Percentiles rank a stretch among this genome's conserved stretches.
Evolutionary conservation across 1,284 basidiomycete genomes (phyloP).

Genomic region (Schizophyllum commune): DNA sequence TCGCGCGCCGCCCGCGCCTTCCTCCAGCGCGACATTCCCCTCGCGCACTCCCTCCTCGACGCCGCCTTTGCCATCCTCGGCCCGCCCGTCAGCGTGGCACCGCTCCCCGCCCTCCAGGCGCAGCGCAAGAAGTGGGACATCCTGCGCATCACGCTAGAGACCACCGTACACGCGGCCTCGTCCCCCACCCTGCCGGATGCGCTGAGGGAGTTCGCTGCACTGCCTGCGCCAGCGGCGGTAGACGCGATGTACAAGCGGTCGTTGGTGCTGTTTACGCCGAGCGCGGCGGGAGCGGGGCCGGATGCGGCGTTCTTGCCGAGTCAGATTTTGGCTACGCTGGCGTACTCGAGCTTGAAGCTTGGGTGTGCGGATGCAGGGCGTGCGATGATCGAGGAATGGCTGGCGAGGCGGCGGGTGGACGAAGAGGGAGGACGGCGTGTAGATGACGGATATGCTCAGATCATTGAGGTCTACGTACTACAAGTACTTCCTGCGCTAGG

Average conservation of each 20-base stretch:
- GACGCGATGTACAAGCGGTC: constrained; percentile 55
- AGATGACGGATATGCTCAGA: constrained; percentile 56
- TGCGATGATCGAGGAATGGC: constrained; percentile 68
- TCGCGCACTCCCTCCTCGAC: constrained; percentile 55
- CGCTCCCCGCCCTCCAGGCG: constrained; percentile 41
- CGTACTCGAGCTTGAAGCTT: constrained; percentile 61
- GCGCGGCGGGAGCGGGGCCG: constrained; percentile 19
- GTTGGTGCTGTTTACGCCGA: constrained; percentile 55
- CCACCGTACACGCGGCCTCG: constrained; percentile 57
- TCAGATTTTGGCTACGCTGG: constrained; percentile 59
- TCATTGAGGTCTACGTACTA: constrained; percentile 67
- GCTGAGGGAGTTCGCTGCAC: constrained; percentile 42
- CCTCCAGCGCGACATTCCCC: constrained; percentile 56
- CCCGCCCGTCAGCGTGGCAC: constrained; percentile 32
- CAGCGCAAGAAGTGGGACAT: constrained; percentile 73
- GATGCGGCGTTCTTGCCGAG: constrained; percentile 56
- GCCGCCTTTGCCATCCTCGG: constrained; percentile 60
- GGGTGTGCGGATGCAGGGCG: constrained; percentile 53
- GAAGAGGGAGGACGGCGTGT: constrained; percentile 23
- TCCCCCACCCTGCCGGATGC: constrained; percentile 39
- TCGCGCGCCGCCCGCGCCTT: constrained; percentile 69
- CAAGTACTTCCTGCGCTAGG: constrained; percentile 62
- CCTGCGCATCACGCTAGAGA: constrained; percentile 72
- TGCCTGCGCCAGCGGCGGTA: constrained; percentile 53
- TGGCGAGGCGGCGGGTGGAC: constrained; percentile 38